Conservation (phyloP, 1,139 yeast species). For the Yamadazyma trypodendri region DNA sequence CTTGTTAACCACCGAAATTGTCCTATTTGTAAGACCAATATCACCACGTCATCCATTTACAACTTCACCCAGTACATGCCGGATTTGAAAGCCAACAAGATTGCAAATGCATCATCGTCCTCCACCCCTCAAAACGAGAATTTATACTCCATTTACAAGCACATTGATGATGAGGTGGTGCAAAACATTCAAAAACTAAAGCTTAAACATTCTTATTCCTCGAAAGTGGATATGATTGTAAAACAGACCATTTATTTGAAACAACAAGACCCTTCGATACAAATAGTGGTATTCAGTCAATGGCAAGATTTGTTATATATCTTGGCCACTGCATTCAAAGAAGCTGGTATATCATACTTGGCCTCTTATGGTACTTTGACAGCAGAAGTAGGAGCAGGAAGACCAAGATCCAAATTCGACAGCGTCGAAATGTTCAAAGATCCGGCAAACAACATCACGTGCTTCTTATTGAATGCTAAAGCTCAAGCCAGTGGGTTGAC, state of each 20-base stretch:
- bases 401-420: constrained; percentile 30
- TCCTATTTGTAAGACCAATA: constrained; percentile 70
- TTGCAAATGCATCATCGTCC: constrained; percentile 22
- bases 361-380: constrained; percentile 41
- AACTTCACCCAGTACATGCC: constrained; percentile 53
- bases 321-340: constrained; percentile 63
- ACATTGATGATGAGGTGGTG: constrained; percentile 40
- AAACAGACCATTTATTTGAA: constrained; percentile 67
- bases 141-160: constrained; percentile 48
- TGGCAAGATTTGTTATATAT: constrained; percentile 76
- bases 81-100: constrained; percentile 46
- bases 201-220: constrained; percentile 60
- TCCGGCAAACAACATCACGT: constrained; percentile 60
- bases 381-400: constrained; percentile 31
- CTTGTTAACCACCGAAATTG: constrained; percentile 51
- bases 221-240: constrained; percentile 82
- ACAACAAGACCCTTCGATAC: constrained; percentile 59
- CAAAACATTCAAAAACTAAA: constrained; percentile 44
- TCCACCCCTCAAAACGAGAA: constrained; percentile 16
- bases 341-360: constrained; percentile 54
- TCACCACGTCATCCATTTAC: constrained; percentile 51
- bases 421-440: constrained; percentile 65
- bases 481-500: constrained; percentile 91
- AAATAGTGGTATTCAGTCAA: constrained; percentile 83
- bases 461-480: constrained; percentile 79